Percentiles rank a stretch among this genome's conserved stretches.
These are phyloP conservation scores for Senecio squalidus DNA, from an alignment of 140 eudicot species.

Conservation along the genomic window DNA sequence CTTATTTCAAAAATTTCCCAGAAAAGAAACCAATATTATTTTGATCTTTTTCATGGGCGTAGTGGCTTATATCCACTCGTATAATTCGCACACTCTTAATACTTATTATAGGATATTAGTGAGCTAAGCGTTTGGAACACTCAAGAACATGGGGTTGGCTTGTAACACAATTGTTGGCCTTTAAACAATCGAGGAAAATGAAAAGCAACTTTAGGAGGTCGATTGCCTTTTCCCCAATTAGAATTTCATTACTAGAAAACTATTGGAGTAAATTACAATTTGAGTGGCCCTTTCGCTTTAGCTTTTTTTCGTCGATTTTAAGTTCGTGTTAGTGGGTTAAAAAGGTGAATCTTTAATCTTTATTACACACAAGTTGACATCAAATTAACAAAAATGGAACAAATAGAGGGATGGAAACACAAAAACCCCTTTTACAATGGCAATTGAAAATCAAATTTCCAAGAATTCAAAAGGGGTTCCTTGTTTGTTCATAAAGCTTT, in stretches of 20 bases:
- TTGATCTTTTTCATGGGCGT: background rate
- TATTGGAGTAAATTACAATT: slow-evolving; percentile 27
- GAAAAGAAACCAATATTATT: background rate
- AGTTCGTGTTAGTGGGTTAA: slow-evolving; percentile 23
- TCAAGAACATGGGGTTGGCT: slow-evolving; percentile 23
- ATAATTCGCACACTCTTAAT: too few species aligned
- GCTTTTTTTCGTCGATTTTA: slow-evolving; percentile 24
- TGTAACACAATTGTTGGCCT: slow-evolving; percentile 17
- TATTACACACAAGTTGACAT: slow-evolving; percentile 35
- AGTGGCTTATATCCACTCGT: too few species aligned
- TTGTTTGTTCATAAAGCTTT: slow-evolving; percentile 4
- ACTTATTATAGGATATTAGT: too few species aligned
- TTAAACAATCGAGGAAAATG: slow-evolving; percentile 16
- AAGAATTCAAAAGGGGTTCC: slow-evolving; percentile 3
- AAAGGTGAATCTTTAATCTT: slow-evolving; percentile 35
- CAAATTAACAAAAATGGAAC: slow-evolving; percentile 27
- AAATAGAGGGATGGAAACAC: slow-evolving; percentile 15
- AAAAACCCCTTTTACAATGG: slow-evolving; percentile 2
- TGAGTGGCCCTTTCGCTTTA: slow-evolving; percentile 32
- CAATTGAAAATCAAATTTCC: slow-evolving; percentile 15
- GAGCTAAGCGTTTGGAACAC: background rate
- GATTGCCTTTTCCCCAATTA: slow-evolving; percentile 14
- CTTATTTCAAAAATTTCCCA: background rate
- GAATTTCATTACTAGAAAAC: slow-evolving; percentile 12
- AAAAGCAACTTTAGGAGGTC: slow-evolving; percentile 24